A percentile compares a stretch with the other conserved stretches of the same genome.
Evolutionary conservation across 2,329 filamentous ascomycete species (phyloP).

Genomic region (Penicillium sclerotigenum): DNA sequence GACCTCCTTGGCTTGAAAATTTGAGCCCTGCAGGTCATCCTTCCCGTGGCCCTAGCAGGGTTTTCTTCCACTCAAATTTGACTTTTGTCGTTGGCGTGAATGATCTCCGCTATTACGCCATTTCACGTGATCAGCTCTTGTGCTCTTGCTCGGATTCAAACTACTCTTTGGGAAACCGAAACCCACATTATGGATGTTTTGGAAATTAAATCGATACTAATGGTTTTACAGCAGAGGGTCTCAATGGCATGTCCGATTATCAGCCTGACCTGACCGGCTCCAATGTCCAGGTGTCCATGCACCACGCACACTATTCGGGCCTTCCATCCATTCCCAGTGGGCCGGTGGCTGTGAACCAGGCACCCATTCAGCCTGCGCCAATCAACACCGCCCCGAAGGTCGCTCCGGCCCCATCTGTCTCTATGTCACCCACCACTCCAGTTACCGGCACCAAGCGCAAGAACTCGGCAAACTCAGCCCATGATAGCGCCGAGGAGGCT

Average conservation of each 20-base stretch:
- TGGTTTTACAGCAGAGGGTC: conserved; percentile 26
- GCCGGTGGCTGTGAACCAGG: conserved; percentile 16
- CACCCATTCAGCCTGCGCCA: conserved; percentile 17
- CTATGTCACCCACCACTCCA: conserved; percentile 14
- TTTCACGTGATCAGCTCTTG: conserved; percentile 37
- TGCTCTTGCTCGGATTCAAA: background rate
- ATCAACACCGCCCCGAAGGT: conserved; percentile 12
- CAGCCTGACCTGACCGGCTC: conserved; percentile 28
- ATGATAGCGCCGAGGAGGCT: conserved; percentile 62
- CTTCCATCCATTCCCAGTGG: conserved; percentile 22
- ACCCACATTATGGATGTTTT: conserved; percentile 8
- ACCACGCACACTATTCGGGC: conserved; percentile 24
- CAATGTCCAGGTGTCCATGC: conserved; percentile 26
- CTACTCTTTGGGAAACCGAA: conserved; percentile 10
- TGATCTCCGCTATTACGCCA: conserved; percentile 31
- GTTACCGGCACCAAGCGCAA: conserved; percentile 36
- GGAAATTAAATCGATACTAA: conserved; percentile 15
- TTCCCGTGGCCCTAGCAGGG: conserved; percentile 1
- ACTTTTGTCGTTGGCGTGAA: conserved; percentile 22
- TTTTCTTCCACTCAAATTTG: conserved; percentile 12
- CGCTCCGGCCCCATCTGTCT: conserved; percentile 16
- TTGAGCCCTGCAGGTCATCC: conserved; percentile 13
- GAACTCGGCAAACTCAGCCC: conserved; percentile 35
- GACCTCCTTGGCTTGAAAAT: conserved; percentile 10
- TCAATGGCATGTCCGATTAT: conserved; percentile 34